Conservation (phyloP, 2,329 filamentous ascomycete species). For the Zasmidium cellare region DNA sequence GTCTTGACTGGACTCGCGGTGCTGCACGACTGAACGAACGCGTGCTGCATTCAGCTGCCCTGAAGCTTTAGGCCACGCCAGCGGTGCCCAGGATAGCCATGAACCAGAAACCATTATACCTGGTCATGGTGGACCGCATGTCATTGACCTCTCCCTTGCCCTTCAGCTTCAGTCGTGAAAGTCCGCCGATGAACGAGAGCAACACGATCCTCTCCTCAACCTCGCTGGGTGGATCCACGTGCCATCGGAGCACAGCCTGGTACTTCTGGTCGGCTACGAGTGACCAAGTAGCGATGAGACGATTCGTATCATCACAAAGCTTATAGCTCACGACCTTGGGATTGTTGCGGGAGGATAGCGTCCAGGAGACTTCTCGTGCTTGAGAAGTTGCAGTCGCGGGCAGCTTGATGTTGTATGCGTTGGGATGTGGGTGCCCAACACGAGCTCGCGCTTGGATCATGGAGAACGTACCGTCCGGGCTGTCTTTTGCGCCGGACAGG, state of each 20-base stretch:
- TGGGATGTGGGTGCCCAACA: slow-evolving; percentile 7
- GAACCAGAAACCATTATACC: slow-evolving; percentile 17
- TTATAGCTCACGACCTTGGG: slow-evolving; percentile 2
- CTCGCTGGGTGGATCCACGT: slow-evolving; percentile 1
- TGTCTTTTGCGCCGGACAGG: neutral
- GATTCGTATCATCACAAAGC: slow-evolving; percentile 8
- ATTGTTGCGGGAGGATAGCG: neutral
- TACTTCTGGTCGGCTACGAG: slow-evolving; percentile 5
- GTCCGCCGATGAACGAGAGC: slow-evolving; percentile 12
- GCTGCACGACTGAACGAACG: neutral
- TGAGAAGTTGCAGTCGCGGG: neutral
- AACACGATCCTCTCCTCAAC: slow-evolving; percentile 10
- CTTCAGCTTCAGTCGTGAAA: slow-evolving; percentile 13
- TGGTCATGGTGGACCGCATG: neutral
- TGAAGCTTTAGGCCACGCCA: slow-evolving; percentile 1
- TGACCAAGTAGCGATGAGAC: slow-evolving; percentile 6
- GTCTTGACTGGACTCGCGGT: slow-evolving; percentile 16
- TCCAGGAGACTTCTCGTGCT: slow-evolving; percentile 8
- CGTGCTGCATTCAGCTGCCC: neutral
- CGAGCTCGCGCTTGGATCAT: slow-evolving; percentile 9
- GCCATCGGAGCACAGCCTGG: slow-evolving; percentile 5
- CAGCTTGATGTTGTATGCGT: slow-evolving; percentile 8
- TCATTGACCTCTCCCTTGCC: slow-evolving; percentile 8
- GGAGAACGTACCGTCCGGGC: neutral
- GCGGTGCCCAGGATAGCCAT: slow-evolving; percentile 14